Evolutionary conservation across 345 rosid genomes (phyloP).

Genomic region (Camelina hispida): DNA sequence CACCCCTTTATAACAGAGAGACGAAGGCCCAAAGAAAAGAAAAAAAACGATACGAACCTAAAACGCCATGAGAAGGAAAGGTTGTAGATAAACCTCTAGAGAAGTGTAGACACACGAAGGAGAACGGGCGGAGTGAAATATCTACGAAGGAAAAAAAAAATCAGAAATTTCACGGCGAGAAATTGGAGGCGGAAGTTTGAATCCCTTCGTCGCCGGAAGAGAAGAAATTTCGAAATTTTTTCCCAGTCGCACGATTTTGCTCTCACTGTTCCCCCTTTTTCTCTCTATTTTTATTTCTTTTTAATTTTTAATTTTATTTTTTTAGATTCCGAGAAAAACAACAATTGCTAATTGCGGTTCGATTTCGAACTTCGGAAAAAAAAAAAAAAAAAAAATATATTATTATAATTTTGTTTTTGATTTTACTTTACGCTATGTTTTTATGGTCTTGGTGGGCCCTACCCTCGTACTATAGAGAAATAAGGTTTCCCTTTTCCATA

Average conservation of each 20-base stretch:
- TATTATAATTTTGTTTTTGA: conserved; percentile 5
- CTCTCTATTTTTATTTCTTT: conserved; percentile 7
- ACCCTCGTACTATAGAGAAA: conserved; percentile 8
- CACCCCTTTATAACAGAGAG: conserved; percentile 10
- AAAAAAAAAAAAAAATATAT: not conserved
- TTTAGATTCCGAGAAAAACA: conserved; percentile 30
- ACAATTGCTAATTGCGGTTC: conserved; percentile 40
- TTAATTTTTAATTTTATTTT: not conserved
- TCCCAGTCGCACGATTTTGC: conserved; percentile 39
- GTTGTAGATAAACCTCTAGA: conserved; percentile 25
- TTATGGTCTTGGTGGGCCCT: conserved; percentile 33
- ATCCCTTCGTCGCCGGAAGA: conserved; percentile 42
- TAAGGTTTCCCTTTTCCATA: not conserved
- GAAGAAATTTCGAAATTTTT: conserved; percentile 40
- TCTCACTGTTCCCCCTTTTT: conserved; percentile 39
- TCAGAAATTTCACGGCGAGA: conserved; percentile 34
- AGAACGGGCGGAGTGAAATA: not conserved
- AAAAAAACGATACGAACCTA: conserved; percentile 32
- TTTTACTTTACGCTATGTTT: conserved; percentile 40
- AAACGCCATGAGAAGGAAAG: conserved; percentile 32
- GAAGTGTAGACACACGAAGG: not conserved
- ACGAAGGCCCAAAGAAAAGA: not conserved
- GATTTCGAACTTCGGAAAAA: conserved; percentile 18
- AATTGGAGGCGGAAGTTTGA: conserved; percentile 26
- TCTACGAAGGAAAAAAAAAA: not conserved